Evolutionary conservation across 2,329 filamentous ascomycete genomes (phyloP).

Genomic region (Colletotrichum sp.): DNA sequence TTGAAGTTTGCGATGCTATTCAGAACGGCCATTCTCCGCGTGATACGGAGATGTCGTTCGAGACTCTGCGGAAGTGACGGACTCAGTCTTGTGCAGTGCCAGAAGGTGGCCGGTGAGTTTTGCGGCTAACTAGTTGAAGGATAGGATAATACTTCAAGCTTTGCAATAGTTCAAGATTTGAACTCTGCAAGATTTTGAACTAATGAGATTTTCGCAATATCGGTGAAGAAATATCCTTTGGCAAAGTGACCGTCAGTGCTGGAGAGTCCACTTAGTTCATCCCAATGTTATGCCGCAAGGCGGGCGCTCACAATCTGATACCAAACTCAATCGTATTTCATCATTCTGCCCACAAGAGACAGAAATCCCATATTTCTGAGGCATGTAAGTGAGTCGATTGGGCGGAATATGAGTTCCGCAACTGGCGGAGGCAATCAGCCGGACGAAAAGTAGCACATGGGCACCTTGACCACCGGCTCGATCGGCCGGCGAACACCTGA

Average conservation of each 20-base stretch:
- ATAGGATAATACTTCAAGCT: neutral
- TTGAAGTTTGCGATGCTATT: neutral
- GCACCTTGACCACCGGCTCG: neutral
- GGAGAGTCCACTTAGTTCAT: neutral
- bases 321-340: neutral
- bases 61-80: neutral
- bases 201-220: neutral
- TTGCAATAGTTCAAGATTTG: neutral
- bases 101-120: neutral
- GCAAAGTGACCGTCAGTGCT: neutral
- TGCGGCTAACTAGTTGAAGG: neutral
- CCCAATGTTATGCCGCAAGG: neutral
- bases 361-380: neutral
- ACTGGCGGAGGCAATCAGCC: neutral
- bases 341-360: neutral
- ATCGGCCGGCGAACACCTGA: neutral
- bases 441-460: neutral
- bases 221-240: neutral
- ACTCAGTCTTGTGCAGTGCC: neutral
- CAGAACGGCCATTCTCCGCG: neutral
- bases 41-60: neutral
- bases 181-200: neutral
- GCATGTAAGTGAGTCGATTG: neutral
- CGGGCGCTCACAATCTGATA: neutral
- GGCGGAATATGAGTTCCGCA: neutral